Evolutionary conservation across 2,329 filamentous ascomycete genomes (phyloP).

Genomic region (Alternaria postmessia): DNA sequence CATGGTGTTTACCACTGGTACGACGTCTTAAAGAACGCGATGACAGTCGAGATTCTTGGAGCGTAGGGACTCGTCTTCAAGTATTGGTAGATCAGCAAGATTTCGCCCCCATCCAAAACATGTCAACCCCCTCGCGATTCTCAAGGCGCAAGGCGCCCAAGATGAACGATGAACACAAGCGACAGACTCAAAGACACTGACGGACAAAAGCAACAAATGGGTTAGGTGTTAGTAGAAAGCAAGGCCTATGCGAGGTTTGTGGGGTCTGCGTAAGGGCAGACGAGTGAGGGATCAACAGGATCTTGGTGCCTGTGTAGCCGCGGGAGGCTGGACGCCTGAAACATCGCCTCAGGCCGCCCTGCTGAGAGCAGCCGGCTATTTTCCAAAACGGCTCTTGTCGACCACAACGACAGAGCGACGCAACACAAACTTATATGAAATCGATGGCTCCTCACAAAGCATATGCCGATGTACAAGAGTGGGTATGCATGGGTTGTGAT

Average conservation of each 20-base stretch:
- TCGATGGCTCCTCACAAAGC: rapidly evolving
- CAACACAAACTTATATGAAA: not conserved
- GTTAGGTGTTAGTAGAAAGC: not conserved
- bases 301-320: not conserved
- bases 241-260: not conserved
- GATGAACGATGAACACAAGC: not conserved
- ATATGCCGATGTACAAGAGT: not conserved
- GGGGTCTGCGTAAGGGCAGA: not conserved
- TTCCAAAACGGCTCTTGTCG: not conserved
- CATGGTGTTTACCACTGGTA: not conserved
- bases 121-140: not conserved
- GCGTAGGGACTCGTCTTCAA: not conserved
- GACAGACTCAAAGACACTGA: not conserved
- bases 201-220: not conserved
- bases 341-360: constrained; percentile 1
- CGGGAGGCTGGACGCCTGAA: constrained; percentile 13
- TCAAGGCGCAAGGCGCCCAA: not conserved
- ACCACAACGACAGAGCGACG: not conserved
- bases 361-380: constrained; percentile 1
- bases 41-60: not conserved
- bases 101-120: constrained; percentile 1
- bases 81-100: constrained; percentile 1
- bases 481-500: not conserved
- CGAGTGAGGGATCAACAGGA: not conserved
- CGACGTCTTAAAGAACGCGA: not conserved